Conservation (phyloP, 441 rosid species). For the Brassica balearica region DNA sequence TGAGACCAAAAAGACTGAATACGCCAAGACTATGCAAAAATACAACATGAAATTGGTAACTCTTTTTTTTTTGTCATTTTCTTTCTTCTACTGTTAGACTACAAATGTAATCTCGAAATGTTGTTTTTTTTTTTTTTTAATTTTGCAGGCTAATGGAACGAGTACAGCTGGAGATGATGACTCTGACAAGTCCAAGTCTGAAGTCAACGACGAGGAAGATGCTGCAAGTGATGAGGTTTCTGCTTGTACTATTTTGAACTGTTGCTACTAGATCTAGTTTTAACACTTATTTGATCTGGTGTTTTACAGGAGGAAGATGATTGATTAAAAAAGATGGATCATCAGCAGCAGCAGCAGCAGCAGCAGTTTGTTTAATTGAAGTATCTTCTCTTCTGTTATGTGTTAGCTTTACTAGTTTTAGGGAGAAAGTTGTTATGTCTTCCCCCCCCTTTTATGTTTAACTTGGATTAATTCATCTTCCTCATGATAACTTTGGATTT, state of each 20-base stretch:
- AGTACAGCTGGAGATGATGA: conserved; percentile 56
- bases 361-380: conserved; percentile 19
- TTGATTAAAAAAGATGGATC: conserved; percentile 45
- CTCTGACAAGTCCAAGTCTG: conserved; percentile 73
- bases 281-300: not conserved
- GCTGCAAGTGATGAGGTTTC: conserved; percentile 60
- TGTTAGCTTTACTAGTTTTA: conserved; percentile 38
- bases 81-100: not conserved
- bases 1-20: conserved; percentile 59
- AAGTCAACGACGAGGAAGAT: conserved; percentile 58
- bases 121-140: not conserved
- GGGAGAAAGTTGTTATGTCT: conserved; percentile 21
- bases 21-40: conserved; percentile 54
- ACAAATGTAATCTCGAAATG: not conserved
- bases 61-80: not conserved
- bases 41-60: conserved; percentile 60
- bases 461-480: conserved; percentile 31
- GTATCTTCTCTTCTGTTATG: conserved; percentile 28
- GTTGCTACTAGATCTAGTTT: not conserved
- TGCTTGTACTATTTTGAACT: not conserved
- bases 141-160: conserved; percentile 55
- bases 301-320: conserved; percentile 56
- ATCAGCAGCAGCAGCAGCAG: conserved; percentile 1
- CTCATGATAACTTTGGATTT: conserved; percentile 23
- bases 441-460: conserved; percentile 14